Evolutionary conservation across 345 rosid genomes (phyloP).

Genomic region (Syzygium grande): DNA sequence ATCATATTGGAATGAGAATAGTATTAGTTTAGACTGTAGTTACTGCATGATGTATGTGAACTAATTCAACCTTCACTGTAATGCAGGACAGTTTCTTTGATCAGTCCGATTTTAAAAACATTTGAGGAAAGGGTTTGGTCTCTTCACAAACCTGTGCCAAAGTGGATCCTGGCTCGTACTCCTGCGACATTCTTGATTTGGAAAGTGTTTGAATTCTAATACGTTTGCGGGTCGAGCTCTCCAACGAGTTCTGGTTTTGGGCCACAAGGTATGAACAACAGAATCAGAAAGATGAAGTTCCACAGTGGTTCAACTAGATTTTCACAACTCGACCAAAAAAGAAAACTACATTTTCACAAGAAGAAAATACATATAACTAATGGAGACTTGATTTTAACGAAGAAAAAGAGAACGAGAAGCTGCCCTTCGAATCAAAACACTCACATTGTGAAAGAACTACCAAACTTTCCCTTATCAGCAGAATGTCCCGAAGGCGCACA

Average conservation of each 20-base stretch:
- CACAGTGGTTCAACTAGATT: not conserved
- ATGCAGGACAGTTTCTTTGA: not conserved
- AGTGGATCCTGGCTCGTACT: not conserved
- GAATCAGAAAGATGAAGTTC: not conserved
- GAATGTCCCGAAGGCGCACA: not conserved
- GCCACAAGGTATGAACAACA: not conserved
- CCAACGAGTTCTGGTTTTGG: not conserved
- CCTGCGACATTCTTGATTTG: not conserved
- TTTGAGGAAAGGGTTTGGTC: not conserved
- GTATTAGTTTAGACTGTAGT: not conserved
- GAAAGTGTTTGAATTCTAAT: not conserved
- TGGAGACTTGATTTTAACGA: not conserved
- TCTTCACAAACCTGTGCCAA: not conserved
- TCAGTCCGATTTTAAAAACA: not conserved
- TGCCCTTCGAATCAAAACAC: not conserved
- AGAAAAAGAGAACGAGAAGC: not conserved
- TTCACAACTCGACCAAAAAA: not conserved
- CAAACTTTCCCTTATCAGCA: not conserved
- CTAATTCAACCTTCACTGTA: not conserved
- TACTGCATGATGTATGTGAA: not conserved
- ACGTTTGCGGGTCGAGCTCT: fast-evolving
- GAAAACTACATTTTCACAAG: not conserved
- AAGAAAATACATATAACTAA: not conserved
- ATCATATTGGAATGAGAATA: not conserved
- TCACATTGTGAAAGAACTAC: not conserved